Percentiles rank a stretch among this genome's conserved stretches.
Evolutionary conservation across 2,329 filamentous ascomycete genomes (phyloP).

Genomic region (Ophiosphaerella herpotricha): DNA sequence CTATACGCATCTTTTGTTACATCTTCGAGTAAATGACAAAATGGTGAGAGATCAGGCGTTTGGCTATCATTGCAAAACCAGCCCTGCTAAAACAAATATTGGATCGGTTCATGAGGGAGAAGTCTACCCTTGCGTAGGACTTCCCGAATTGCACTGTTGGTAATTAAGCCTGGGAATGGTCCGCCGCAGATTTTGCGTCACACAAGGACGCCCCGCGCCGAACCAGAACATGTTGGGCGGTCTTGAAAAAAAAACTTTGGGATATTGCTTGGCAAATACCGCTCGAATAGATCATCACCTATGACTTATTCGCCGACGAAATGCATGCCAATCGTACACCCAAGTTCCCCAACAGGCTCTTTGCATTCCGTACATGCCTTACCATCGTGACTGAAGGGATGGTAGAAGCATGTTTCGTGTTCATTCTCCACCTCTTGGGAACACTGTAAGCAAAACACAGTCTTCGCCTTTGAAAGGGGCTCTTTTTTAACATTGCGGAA

Average conservation of each 20-base stretch:
- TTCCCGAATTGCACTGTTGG: too few species aligned
- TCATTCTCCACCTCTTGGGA: slow-evolving; percentile 10
- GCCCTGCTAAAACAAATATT: not conserved
- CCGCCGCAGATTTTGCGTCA: not conserved
- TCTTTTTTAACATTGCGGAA: not conserved
- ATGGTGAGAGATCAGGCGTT: too few species aligned
- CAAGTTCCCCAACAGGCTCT: slow-evolving; percentile 7
- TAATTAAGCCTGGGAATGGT: not conserved
- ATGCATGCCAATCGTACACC: slow-evolving; percentile 18
- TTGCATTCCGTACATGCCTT: slow-evolving; percentile 15
- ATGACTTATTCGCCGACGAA: not conserved
- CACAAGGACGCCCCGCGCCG: not conserved
- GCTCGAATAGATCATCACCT: too few species aligned
- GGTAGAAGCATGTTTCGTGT: slow-evolving; percentile 18
- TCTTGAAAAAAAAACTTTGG: not conserved
- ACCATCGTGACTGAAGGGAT: slow-evolving; percentile 2
- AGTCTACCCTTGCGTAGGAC: not conserved
- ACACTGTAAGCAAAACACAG: slow-evolving; percentile 19
- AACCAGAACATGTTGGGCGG: not conserved
- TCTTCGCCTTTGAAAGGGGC: not conserved
- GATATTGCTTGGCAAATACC: too few species aligned
- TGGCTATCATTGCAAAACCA: not conserved
- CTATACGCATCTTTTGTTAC: too few species aligned
- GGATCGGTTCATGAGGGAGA: not conserved
- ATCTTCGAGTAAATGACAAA: too few species aligned